Evolutionary conservation across 140 eudicot species (phyloP), one percentile per base, ranked within the genome.

Genomic region (Ambrosia hybrid): DNA sequence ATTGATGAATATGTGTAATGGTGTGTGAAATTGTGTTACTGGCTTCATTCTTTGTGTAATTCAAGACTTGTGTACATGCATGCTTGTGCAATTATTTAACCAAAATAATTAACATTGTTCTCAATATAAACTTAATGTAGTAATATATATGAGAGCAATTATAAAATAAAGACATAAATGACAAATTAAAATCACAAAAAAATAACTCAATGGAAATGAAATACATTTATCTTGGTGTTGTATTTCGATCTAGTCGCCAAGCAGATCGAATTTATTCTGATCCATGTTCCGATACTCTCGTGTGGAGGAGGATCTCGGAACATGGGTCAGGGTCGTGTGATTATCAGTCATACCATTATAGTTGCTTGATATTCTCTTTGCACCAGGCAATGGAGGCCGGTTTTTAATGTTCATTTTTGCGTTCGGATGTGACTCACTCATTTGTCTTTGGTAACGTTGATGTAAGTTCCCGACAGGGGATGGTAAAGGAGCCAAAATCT

Each of bases 41-140:
- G 16, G 74, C 76, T 77, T 68, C 83, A 82, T 82, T 82, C 86
- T 82, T 82, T 82, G 70, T 73, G 86, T 74, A 82, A 76, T 67
- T 76, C 10, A 9, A 58, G 81, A 81, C 75, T 57, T 57, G 14
- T 59, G 75, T 48, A 58, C 74, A 38, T 45, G 59, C 12, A 17
- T n/a, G 21, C 12, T 46, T 8, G 9, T 7, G 52, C 11, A 7
- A 7, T 46, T 11, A 10, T 7, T 46, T 10, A 46, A 5, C 9
- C n/a, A n/a, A n/a, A n/a, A n/a, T n/a, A n/a, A n/a, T n/a, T n/a
- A n/a, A n/a, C n/a, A n/a, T n/a, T n/a, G n/a, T n/a, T n/a, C n/a
- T n/a, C n/a, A n/a, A n/a, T n/a, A n/a, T n/a, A n/a, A n/a, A n/a
- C n/a, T n/a, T n/a, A n/a, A n/a, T n/a, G n/a, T n/a, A n/a, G n/a